Percentiles rank a stretch among this genome's conserved stretches.
Evolutionary conservation across 495 filamentous ascomycete species (phyloP).

Genomic region (Neurospora sp.): DNA sequence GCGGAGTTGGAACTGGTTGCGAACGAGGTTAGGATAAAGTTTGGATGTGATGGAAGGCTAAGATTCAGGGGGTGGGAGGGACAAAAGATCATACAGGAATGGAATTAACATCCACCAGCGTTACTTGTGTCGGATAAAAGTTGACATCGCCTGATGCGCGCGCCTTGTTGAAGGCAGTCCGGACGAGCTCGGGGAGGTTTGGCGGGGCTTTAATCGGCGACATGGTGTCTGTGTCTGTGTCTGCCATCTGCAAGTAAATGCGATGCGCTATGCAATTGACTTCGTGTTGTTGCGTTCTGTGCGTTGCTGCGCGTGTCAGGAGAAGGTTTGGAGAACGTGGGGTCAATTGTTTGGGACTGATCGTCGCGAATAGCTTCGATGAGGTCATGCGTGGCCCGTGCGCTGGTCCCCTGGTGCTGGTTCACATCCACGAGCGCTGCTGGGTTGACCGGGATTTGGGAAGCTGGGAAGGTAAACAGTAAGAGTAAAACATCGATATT

Average conservation of each 20-base stretch:
- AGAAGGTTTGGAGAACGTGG: slow-evolving; percentile 1
- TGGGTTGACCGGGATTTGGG: not conserved
- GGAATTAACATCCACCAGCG: slow-evolving; percentile 41
- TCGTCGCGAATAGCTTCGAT: slow-evolving; percentile 21
- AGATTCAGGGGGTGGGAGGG: not conserved
- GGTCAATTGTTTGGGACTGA: not conserved
- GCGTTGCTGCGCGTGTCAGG: not conserved
- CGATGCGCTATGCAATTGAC: not conserved
- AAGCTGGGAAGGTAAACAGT: not conserved
- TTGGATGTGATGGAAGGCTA: not conserved
- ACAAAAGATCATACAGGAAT: slow-evolving; percentile 34
- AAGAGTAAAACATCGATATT: not conserved
- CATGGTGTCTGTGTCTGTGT: not conserved
- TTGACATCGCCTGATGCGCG: slow-evolving; percentile 42
- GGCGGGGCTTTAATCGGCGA: slow-evolving; percentile 9
- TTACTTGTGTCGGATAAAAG: slow-evolving; percentile 51
- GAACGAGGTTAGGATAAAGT: not conserved
- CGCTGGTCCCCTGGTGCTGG: slow-evolving; percentile 3
- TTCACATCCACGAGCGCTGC: not conserved
- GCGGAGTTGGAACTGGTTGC: slow-evolving; percentile 55
- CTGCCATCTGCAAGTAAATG: no score
- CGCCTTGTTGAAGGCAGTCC: slow-evolving; percentile 42
- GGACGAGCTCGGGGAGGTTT: slow-evolving; percentile 45
- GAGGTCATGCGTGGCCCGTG: slow-evolving; percentile 25
- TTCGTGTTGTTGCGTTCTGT: no score